These are phyloP conservation scores for Neonectria hederae DNA, from an alignment of 2,329 filamentous ascomycete genomes.

Conservation along the genomic window DNA sequence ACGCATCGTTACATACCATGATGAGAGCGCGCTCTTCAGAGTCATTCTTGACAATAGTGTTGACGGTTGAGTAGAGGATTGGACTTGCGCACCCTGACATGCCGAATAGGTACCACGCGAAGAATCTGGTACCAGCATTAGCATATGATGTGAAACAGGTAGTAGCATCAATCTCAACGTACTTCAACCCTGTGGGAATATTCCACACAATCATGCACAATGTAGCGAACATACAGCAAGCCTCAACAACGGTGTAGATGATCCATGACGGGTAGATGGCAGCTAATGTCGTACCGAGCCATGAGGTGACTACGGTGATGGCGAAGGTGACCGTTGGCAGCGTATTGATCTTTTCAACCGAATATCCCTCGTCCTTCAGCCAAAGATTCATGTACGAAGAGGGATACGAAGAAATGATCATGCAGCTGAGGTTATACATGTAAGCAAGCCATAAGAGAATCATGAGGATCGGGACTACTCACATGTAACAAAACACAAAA, in stretches of 20 bases:
- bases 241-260: constrained; percentile 5
- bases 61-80: neutral
- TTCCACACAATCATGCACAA: constrained; percentile 24
- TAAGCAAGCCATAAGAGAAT: constrained; percentile 19
- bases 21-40: neutral
- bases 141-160: neutral
- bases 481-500: constrained; percentile 40
- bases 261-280: constrained; percentile 16
- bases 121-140: neutral
- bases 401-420: constrained; percentile 37
- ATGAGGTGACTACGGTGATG: constrained; percentile 39
- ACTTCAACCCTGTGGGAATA: constrained; percentile 19
- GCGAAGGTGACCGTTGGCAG: constrained; percentile 43
- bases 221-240: constrained; percentile 12
- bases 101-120: neutral
- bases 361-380: constrained; percentile 36
- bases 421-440: constrained; percentile 31
- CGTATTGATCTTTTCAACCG: constrained; percentile 41
- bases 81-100: neutral
- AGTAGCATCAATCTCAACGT: neutral
- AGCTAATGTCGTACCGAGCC: constrained; percentile 41
- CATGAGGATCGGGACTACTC: neutral
- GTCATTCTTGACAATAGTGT: neutral
- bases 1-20: neutral
- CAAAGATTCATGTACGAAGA: constrained; percentile 44